Evolutionary conservation across 1,284 basidiomycete species (phyloP), one percentile per base, ranked within the genome.

Genomic region (Trichosporon sp.): DNA sequence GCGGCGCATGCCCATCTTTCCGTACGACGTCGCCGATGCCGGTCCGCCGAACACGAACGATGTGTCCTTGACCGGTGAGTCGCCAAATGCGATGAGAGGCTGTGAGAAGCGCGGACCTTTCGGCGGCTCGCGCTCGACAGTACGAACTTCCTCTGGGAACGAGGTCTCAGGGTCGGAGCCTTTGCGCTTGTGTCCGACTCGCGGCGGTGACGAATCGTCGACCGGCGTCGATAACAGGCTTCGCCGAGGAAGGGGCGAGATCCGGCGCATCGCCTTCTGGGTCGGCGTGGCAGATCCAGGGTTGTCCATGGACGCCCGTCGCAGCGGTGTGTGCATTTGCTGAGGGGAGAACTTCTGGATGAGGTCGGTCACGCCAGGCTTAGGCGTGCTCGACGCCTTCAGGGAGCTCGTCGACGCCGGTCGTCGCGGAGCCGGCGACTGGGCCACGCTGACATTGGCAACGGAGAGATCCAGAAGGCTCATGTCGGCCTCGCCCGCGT

Each of bases 41-140:
- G 19, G 32, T 10, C 68, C 61, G 31, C 69, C 61, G 31, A 74
- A 74, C 5, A 64, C 54, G 63, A 72, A 74, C 12, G 69, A 68
- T 4, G 66, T 16, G 16, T 64, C 46, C 0, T 61, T 46, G 3
- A 43, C 43, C 0, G 73, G 73, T 12, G 73, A 69, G 63, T 74
- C 73, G 14, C 65, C 65, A 21, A 74, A 74, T 0, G 73, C 71
- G 35, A 74, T 72, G 61, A 74, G 73, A 7, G 73, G 73, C 14
- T 68, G 65, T 5, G 67, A 68, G 63, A 71, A 71, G 31, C 70
- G 70, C 26, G 70, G 70, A 8, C 35, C 63, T 3, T 6, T 7
- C 8, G 67, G 67, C 16, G 26, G 21, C 26, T 32, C 67, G 5
- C 43, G 43, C 35, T 67, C 51, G 4, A 31, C n/a, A 7, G 32